Evolutionary conservation across 169 alveolate species (phyloP), one percentile per base, ranked within the genome.

Genomic region (Theileria parva): DNA sequence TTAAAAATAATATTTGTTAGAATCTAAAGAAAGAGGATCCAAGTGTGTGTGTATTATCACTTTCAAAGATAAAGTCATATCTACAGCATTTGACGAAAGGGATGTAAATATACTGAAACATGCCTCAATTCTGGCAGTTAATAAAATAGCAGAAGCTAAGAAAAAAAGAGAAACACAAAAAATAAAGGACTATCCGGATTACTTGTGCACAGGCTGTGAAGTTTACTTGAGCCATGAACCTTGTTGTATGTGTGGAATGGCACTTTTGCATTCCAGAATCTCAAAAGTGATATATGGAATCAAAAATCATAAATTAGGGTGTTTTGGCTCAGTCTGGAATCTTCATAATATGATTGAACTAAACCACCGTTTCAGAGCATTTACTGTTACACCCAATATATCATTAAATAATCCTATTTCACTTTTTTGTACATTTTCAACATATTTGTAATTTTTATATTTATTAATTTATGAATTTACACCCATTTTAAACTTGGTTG

Each of bases 161-260:
- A 79, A 68, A 37, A 63, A 44, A 53, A 87, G 85, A 61, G 60
- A 53, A 34, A 61, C 67, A 51, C 64, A 53, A 61, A 71, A 70
- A 85, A 25, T 27, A 13, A 66, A 73, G 15, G 91, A 74, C 7
- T 32, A 48, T 34, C 85, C 80, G 34, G 91, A 94, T 59, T 94
- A 94, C 73, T 75, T 92, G 11, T 94, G 97, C 78, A 88, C 95
- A 2, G 92, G 91, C 23, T 89, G 93, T 68, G 92, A 69, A 32
- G 97, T 90, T 44, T 94, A 70, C 67, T 59, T 92, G 70, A 86
- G 95, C 48, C 95, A 92, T 60, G 99, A 96, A 84, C 99, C 99
- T 50, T 96, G 99, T 80, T 92, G 96, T 70, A 95, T 96, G 98
- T 97, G 99, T 81, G 94, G 97, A n/a, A 97, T 97, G 99, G 99